Percentiles rank a stretch among this genome's conserved stretches.
Evolutionary conservation across 164 flowering plant species (phyloP).

Genomic region (Euptelea pleiosperma): DNA sequence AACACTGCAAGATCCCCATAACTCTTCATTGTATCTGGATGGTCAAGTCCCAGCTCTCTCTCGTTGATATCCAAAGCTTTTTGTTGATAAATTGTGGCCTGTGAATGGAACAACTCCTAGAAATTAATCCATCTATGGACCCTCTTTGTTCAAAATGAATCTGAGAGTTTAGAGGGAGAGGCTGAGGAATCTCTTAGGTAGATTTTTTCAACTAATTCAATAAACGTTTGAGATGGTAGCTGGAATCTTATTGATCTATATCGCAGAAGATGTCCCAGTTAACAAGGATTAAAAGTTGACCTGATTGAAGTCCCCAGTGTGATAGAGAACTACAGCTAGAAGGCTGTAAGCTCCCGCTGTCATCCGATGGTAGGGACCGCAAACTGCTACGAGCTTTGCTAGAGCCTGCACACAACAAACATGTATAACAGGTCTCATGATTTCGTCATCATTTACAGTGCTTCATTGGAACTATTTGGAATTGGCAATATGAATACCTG

Average conservation of each 20-base stretch:
- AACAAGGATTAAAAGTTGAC: constrained; percentile 27
- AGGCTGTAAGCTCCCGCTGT: constrained; percentile 99
- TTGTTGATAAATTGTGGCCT: constrained; percentile 99
- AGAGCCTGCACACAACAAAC: constrained; percentile 62
- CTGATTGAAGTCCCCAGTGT: constrained; percentile 99
- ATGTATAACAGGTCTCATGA: background rate
- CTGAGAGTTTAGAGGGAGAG: background rate
- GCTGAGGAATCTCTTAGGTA: background rate
- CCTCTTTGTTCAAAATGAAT: background rate
- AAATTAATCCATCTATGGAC: constrained; percentile 2
- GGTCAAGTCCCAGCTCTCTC: constrained; percentile 97
- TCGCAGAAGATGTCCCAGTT: background rate
- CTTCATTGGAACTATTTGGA: background rate
- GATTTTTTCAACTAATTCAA: background rate
- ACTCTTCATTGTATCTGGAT: constrained; percentile 99
- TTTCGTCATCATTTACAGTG: background rate
- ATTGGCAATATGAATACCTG: constrained; percentile 2
- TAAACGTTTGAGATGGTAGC: background rate
- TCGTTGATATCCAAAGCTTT: constrained; percentile 98
- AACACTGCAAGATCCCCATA: constrained; percentile 99
- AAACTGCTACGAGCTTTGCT: constrained; percentile 90
- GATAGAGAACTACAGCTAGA: constrained; percentile 95
- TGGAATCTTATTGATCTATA: background rate
- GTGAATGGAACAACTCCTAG: constrained; percentile 11
- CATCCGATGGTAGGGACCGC: constrained; percentile 99